Conservation (phyloP, 768 basidiomycete genomes). For the Krasilnikovozyma curviuscula region DNA sequence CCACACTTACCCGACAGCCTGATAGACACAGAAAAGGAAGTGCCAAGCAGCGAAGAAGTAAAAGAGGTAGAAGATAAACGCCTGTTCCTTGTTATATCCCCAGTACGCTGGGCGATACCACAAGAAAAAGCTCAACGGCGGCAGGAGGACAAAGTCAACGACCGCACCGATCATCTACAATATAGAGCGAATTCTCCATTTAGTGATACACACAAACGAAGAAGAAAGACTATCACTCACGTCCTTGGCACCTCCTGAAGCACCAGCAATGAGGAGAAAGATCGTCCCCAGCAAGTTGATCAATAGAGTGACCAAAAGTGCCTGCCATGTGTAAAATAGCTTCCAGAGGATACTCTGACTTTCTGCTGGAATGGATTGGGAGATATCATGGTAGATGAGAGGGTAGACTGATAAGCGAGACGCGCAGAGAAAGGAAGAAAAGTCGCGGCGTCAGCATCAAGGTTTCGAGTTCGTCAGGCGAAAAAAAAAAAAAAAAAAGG, state of each 20-base stretch:
- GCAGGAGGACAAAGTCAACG: not conserved
- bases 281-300: slow-evolving; percentile 84
- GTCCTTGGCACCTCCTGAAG: slow-evolving; percentile 35
- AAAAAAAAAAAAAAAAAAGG: not conserved
- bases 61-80: slow-evolving; percentile 54
- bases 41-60: slow-evolving; percentile 16
- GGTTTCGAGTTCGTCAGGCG: not conserved
- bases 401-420: slow-evolving; percentile 49
- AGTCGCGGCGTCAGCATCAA: not conserved
- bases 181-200: not conserved
- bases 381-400: slow-evolving; percentile 79
- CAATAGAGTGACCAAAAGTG: slow-evolving; percentile 58
- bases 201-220: not conserved
- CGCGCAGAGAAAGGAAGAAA: not conserved
- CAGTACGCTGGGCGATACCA: slow-evolving; percentile 94
- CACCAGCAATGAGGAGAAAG: slow-evolving; percentile 59
- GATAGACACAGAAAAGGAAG: not conserved
- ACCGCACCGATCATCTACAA: slow-evolving; percentile 5
- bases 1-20: not conserved
- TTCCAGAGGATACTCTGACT: slow-evolving; percentile 62
- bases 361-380: slow-evolving; percentile 55
- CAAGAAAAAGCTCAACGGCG: slow-evolving; percentile 53
- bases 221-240: slow-evolving; percentile 15
- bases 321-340: slow-evolving; percentile 84
- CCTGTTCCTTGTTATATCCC: slow-evolving; percentile 79